Percentiles rank a stretch among this genome's conserved stretches.
These are phyloP conservation scores for Sutorius australiensis DNA, from an alignment of 768 basidiomycete genomes.

Conservation along the genomic window DNA sequence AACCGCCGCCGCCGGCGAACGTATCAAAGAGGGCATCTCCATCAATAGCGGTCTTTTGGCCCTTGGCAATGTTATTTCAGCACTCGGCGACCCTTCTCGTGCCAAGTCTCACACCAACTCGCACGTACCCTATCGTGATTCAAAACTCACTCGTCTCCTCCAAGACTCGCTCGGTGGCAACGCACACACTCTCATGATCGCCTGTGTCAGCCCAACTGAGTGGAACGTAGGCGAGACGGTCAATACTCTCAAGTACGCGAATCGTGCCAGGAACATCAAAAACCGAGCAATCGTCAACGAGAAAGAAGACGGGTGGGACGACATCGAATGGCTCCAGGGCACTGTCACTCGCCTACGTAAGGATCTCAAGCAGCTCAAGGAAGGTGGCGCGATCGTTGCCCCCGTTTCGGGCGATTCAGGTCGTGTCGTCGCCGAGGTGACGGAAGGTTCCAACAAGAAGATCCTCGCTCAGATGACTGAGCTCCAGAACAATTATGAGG, in stretches of 20 bases:
- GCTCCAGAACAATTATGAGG: slow-evolving; percentile 82
- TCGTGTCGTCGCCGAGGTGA: slow-evolving; percentile 27
- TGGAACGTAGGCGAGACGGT: slow-evolving; percentile 94
- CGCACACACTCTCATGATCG: slow-evolving; percentile 97
- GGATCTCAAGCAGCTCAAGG: slow-evolving; percentile 80
- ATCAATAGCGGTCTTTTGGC: slow-evolving; percentile 97
- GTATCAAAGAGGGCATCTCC: slow-evolving; percentile 98
- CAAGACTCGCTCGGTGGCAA: slow-evolving; percentile 95
- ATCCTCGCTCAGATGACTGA: slow-evolving; percentile 78
- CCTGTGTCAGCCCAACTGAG: slow-evolving; percentile 94
- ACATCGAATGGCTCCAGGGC: slow-evolving; percentile 92
- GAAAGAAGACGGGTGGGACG: slow-evolving; percentile 98
- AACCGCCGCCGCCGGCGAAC: slow-evolving; percentile 92
- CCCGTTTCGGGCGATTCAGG: slow-evolving; percentile 30
- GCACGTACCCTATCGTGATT: slow-evolving; percentile 97
- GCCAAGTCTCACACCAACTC: slow-evolving; percentile 79
- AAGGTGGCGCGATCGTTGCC: slow-evolving; percentile 42
- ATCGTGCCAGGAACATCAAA: slow-evolving; percentile 96
- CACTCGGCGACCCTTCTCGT: slow-evolving; percentile 88
- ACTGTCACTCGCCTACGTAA: slow-evolving; percentile 81
- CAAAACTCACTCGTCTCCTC: slow-evolving; percentile 81
- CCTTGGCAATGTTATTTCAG: slow-evolving; percentile 97
- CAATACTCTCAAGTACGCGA: slow-evolving; percentile 95
- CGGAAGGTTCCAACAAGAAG: slow-evolving; percentile 69
- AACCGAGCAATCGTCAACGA: slow-evolving; percentile 90